Base-by-base conservation (phyloP, 2,329 filamentous ascomycete genomes). In the Albifimbria verrucaria region DNA sequence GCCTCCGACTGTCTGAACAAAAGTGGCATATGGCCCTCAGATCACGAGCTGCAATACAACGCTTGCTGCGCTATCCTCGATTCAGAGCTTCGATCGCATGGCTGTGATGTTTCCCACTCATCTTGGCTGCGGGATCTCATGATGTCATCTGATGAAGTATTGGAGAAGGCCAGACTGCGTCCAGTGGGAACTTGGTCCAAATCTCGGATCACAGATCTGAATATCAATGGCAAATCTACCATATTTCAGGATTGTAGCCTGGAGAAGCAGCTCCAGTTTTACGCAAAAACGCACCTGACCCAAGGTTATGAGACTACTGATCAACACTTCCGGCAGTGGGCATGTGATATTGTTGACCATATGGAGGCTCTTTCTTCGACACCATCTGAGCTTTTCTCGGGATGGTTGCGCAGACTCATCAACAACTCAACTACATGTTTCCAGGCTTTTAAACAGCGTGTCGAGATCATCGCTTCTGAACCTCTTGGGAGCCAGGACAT, bases 81-180 rank as follows among this genome's bases (percentile, higher is more conserved):
- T 15, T 7, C 26, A 32, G 26, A 32, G 15, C 7, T 32, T 15
- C 9, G 9, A 7, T 32, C 26, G 7, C 9, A 32, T 15, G 9
- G 15, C 15, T 32, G 9, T 32, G 26, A 70, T 41, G 69, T 67
- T 1, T 68, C 69, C 3, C 68, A 71, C 21, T 64, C 67, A 24
- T 73, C 74, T 2, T 87, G 83, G 83, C 73, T 87, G 50, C 77
- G 80, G 55, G 83, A 86, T 60, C 65, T 86, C 10, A 68, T 86
- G 50, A 74, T 85, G 70, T 76, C 73, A 24, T 72, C 74, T 1
- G 73, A 75, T 1, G 67, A 69, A 5, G 59, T 75, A 2, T 67
- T 72, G 5, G 68, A 70, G 39, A 70, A 71, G 53, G 80, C 79
- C 15, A 72, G 73, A 46, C 74, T 82, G 54, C 72, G 74, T 47